Base-by-base conservation (phyloP, 805 yeast species). In the Wickerhamomyces tratensis region DNA sequence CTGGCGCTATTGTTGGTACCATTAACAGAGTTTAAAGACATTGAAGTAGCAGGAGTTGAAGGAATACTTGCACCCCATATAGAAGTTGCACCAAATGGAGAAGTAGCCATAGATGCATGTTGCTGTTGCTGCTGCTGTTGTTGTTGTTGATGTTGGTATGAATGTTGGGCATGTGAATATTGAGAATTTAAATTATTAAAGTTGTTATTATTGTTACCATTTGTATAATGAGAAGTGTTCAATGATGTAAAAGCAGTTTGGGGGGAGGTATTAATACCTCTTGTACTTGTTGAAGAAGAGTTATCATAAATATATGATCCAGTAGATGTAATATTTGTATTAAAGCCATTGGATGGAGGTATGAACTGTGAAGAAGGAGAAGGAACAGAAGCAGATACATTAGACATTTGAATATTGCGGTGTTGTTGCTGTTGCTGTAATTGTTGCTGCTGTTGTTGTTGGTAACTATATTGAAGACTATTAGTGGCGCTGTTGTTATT, bases 81-180 rank as follows among this genome's bases (percentile, higher is more conserved):
- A 7, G 41, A 39, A 5, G 25, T 12, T 6, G 40, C 13, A 15
- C 37, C 34, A 29, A 39, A 39, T 9, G 41, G 41, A 27, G 41
- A 39, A 11, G 41, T 12, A 12, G 37, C 37, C 34, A 31, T 31
- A 11, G 34, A 11, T 31, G 13, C 34, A 6, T 31, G 34, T 31
- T 31, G 15, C 25, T 36, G 29, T 29, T 35, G 27, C n/a, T 37
- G 33, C 29, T 25, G 30, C 14, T 25, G 20, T 20, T 27, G 14
- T 14, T n/a, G 25, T 30, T 27, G 35, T 9, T 37, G 41, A 33
- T 33, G 46, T 30, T 37, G 41, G 13, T n/a, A 27, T 33, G 12
- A 20, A 25, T 42, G 38, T 15, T 11, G 26, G 33, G 38, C 6
- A 39, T 31, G 34, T 8, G 13, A 29, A 29, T 29, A 29, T 29